Base-by-base conservation (phyloP, 495 filamentous ascomycete species). In the Neurospora discreta region DNA sequence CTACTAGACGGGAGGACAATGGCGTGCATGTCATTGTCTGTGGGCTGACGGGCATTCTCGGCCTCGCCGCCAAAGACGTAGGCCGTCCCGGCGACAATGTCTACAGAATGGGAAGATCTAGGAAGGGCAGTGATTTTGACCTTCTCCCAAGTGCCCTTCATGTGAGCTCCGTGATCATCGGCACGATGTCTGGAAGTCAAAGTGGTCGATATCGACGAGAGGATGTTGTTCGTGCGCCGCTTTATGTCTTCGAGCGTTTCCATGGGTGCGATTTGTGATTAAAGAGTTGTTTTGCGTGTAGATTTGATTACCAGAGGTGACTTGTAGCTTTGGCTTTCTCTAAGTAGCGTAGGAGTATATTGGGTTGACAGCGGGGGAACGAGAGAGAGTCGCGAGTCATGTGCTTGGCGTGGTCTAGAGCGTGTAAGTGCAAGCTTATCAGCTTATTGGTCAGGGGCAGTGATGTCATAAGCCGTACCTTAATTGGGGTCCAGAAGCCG, bases 21-120 rank as follows among this genome's bases (percentile, higher is more conserved):
- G 41, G 88, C 81, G 76, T 94, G 89, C 77, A 94, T 87, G 73
- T 87, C 85, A 75, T 92, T 92, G 78, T 92, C 90, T 39, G 88
- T 81, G 13, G 89, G 88, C 52, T 86, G 82, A 71, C 83, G 79
- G 41, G 83, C 76, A 38, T 72, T 70, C 38, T 79, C 76, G 69
- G 80, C 78, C 77, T 89, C 86, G 76, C 90, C 90, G 72, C 90
- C 90, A 78, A 91, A 92, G 74, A 91, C 85, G 79, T 91, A 94
- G 18, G 89, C 87, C 60, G 86, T 85, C n/a, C 87, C 85, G 71
- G 85, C 85, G 39, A 94, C 77, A 68, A 93, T 81, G 18, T 91
- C 88, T 68, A 93, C 77, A 6, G 89, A 86, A 75, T 95, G 92
- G 0, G 90, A 90, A 4, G 90, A 91, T 13, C 92, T 86, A 18